Conservation (phyloP, 106 monocot genomes). For the Alisma plantagoaquatica region DNA sequence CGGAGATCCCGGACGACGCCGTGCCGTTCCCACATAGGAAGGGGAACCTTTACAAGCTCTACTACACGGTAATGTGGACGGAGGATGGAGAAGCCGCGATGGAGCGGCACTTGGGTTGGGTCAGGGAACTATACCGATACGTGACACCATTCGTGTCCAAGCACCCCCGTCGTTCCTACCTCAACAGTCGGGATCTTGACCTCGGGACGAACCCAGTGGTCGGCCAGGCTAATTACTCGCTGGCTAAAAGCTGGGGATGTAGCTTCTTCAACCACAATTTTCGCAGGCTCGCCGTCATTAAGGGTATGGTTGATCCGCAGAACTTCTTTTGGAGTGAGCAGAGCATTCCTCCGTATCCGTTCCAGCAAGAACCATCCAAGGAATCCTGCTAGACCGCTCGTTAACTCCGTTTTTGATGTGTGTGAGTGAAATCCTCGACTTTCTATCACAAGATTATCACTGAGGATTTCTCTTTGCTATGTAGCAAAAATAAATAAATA, state of each 20-base stretch:
- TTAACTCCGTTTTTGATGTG: no score
- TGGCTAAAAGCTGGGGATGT: conserved; percentile 34
- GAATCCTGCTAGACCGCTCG: no score
- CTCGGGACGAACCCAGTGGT: neutral
- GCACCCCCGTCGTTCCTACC: neutral
- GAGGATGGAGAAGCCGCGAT: neutral
- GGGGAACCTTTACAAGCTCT: neutral
- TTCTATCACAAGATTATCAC: no score
- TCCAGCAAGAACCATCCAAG: no score
- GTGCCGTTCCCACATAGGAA: conserved; percentile 1
- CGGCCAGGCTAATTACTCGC: neutral
- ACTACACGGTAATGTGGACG: neutral
- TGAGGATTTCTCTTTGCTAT: no score
- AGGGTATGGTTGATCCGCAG: conserved; percentile 46
- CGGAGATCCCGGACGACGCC: neutral
- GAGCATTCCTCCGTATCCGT: conserved; percentile 50
- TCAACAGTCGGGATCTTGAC: neutral
- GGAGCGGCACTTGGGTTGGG: neutral
- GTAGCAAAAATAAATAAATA: no score
- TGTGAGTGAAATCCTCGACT: no score
- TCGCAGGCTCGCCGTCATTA: conserved; percentile 39
- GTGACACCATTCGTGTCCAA: neutral
- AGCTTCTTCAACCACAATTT: conserved; percentile 46
- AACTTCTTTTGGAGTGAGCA: conserved; percentile 56
- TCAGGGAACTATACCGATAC: neutral